Evolutionary conservation across 2,329 filamentous ascomycete species (phyloP).

Genomic region (Zymoseptoria crescenta): DNA sequence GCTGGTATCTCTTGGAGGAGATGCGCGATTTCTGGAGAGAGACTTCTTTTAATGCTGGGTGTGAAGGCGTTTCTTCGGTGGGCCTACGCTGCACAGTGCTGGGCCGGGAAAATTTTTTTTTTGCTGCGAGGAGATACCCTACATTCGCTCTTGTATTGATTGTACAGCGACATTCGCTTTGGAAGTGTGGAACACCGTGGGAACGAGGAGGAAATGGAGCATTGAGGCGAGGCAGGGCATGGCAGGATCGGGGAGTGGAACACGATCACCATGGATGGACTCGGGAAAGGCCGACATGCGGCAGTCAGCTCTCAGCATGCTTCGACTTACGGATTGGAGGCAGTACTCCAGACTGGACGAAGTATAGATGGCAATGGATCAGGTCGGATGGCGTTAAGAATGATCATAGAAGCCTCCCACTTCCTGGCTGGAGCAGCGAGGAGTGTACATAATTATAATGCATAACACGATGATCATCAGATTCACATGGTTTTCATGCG

Average conservation of each 20-base stretch:
- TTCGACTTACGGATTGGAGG: neutral
- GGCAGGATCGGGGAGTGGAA: conserved; percentile 4
- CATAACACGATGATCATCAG: conserved; percentile 1
- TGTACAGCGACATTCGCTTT: conserved; percentile 19
- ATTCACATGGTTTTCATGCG: no score
- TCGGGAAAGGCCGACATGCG: conserved; percentile 1
- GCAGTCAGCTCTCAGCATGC: neutral
- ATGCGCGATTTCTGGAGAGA: conserved; percentile 1
- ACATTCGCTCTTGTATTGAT: conserved; percentile 20
- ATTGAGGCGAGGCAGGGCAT: conserved; percentile 3
- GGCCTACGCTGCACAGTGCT: conserved; percentile 2
- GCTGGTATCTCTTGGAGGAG: conserved; percentile 1
- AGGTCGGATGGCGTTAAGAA: conserved; percentile 14
- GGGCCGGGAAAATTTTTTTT: conserved; percentile 3
- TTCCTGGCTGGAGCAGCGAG: conserved; percentile 6
- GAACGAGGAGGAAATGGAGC: neutral
- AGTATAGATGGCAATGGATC: conserved; percentile 6
- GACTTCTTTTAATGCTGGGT: neutral
- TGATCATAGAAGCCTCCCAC: neutral
- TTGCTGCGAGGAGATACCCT: conserved; percentile 14
- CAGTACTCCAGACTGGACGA: neutral
- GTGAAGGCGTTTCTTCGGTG: conserved; percentile 1
- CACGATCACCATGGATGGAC: conserved; percentile 7
- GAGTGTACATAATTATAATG: conserved; percentile 19
- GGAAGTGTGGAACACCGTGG: conserved; percentile 7